These are phyloP conservation scores for Nasturtium officinale DNA, from an alignment of 345 rosid genomes.

Conservation along the genomic window DNA sequence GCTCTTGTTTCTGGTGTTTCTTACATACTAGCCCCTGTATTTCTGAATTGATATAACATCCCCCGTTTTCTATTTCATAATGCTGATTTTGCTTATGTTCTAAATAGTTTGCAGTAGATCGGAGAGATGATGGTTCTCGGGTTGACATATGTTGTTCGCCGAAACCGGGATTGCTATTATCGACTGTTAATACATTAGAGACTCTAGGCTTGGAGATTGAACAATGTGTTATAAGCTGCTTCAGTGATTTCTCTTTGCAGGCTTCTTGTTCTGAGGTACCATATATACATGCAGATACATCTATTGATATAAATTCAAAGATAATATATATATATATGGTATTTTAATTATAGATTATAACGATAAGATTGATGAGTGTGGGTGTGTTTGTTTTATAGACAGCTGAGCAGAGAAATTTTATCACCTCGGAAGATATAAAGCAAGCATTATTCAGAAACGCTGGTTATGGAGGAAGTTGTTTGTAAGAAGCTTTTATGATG, in stretches of 20 bases:
- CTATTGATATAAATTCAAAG: background rate
- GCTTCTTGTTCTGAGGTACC: constrained; percentile 90
- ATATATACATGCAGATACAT: background rate
- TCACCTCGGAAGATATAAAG: constrained; percentile 77
- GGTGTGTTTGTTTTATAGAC: constrained; percentile 40
- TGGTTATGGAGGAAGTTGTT: constrained; percentile 94
- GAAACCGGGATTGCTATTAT: constrained; percentile 76
- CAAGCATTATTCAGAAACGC: constrained; percentile 86
- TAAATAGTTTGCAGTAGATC: constrained; percentile 75
- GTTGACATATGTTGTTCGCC: constrained; percentile 78
- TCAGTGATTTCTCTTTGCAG: constrained; percentile 86
- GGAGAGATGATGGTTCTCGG: constrained; percentile 58
- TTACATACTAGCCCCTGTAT: constrained; percentile 20
- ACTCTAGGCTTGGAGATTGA: constrained; percentile 86
- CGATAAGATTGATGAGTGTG: background rate
- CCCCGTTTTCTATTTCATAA: background rate
- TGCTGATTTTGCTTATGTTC: constrained; percentile 11
- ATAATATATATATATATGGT: background rate
- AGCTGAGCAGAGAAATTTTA: constrained; percentile 53
- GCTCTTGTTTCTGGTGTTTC: background rate
- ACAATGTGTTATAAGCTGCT: constrained; percentile 88
- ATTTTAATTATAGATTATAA: background rate
- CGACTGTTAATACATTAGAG: constrained; percentile 83
- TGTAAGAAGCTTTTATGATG: constrained; percentile 35
- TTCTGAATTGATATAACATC: background rate